Base-by-base conservation (phyloP, 257 asterid species). In the Paulownia fortunei region DNA sequence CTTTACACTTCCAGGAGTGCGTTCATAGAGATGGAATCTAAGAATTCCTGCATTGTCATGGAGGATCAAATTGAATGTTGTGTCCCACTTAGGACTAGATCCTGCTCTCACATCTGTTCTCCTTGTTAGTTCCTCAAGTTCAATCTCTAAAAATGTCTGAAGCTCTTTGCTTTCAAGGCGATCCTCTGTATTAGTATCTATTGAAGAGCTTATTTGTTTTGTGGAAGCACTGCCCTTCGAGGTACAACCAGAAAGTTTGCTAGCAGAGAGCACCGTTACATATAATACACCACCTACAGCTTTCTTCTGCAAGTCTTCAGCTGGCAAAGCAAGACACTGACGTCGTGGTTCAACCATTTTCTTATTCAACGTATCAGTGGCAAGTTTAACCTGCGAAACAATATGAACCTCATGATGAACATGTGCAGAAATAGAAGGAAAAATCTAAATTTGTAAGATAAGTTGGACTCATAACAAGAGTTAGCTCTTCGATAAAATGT, bases 341-440 rank as follows among this genome's bases (percentile, higher is more conserved):
- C 99, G 95, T 51, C 94, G 91, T 47, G 99, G 99, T 76, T 92
- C 99, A 59, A 96, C 96, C 99, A 96, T 89, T 81, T 90, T 90
- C 85, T 96, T 96, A 75, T 78, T 88, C 80, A 96, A 44, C 6
- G 97, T 90, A 30, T 93, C 99, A 47, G 80, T 89, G 24, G 83
- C 92, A 72, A 96, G 83, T 85, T 89, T 96, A 61, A 90, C 97
- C 99, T 96, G 87, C 61, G 21, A 78, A 42, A 82, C 19, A 70
- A 83, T 34, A 71, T n/a, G 69, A 6, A 19, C 21, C 8, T 26
- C 34, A 36, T 9, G 41, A 30, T 12, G 34, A 74, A 26, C 27
- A 56, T 16, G 54, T 55, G 67, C 47, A 8, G 16, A 62, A 51
- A 76, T 47, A 63, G 37, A 58, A 41, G 63, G 37, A 36, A 21